phyloP scores from a whole-genome alignment of 2,329 filamentous ascomycete species.

The Nemania diffusa region DNA sequence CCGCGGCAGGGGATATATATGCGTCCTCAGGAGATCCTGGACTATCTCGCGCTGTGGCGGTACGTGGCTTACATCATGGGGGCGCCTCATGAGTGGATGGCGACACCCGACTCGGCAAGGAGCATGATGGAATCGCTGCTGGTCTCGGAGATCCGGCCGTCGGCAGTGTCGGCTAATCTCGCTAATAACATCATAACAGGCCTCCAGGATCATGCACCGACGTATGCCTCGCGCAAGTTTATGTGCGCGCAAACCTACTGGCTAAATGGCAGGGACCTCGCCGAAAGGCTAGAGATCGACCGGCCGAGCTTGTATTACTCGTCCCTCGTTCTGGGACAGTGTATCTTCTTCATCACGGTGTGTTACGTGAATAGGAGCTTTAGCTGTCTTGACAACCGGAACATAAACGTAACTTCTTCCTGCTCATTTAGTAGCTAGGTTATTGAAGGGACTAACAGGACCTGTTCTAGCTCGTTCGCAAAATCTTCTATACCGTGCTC shows the following conservation, averaged over 20 bases:
- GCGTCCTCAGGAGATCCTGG: conserved; percentile 67
- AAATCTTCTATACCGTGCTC: conserved; percentile 68
- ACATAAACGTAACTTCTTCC: conserved; percentile 58
- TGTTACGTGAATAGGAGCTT: conserved; percentile 59
- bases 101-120: conserved; percentile 64
- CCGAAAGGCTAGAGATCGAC: conserved; percentile 68
- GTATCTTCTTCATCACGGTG: conserved; percentile 69
- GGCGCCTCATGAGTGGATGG: conserved; percentile 70
- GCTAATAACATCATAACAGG: conserved; percentile 80
- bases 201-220: conserved; percentile 72
- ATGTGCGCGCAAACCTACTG: conserved; percentile 74
- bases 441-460: not conserved
- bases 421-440: conserved; percentile 37
- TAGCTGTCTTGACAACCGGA: conserved; percentile 54
- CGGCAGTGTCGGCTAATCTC: conserved; percentile 69
- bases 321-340: conserved; percentile 71
- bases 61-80: conserved; percentile 79
- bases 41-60: conserved; percentile 81
- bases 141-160: conserved; percentile 73
- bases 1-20: conserved; percentile 78
- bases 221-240: conserved; percentile 72
- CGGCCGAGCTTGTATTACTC: conserved; percentile 67
- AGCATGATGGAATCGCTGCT: conserved; percentile 75
- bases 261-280: conserved; percentile 74
- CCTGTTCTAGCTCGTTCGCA: conserved; percentile 55